Percentiles rank a stretch among this genome's conserved stretches.
phyloP scores from a whole-genome alignment of 192 early-diverging fungal species.

The Coemansia sp. region DNA sequence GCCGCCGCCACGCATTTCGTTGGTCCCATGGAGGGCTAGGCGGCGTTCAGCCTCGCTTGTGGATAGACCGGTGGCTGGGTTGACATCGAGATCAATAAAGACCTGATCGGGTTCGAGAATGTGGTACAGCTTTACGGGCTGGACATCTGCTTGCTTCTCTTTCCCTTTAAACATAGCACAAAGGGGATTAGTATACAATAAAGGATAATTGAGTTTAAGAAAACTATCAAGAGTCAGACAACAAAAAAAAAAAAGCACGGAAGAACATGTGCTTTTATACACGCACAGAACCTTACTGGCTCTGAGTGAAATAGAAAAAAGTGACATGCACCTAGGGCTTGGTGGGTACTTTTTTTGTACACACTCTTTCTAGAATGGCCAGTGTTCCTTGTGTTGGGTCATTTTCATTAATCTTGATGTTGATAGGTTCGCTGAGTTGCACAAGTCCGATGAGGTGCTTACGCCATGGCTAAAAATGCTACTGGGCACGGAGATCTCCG shows the following conservation, averaged over 20 bases:
- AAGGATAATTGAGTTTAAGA: background rate
- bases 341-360: background rate
- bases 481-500: background rate
- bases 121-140: slow-evolving; percentile 40
- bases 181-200: background rate
- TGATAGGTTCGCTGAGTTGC: background rate
- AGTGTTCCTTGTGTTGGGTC: background rate
- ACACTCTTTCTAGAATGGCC: background rate
- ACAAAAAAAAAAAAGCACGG: background rate
- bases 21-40: slow-evolving; percentile 52
- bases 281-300: background rate
- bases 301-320: background rate
- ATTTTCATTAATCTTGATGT: too few relatives aligned
- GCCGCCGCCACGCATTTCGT: slow-evolving; percentile 68
- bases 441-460: background rate
- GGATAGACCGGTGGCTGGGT: slow-evolving; percentile 42
- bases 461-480: background rate
- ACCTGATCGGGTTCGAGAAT: slow-evolving; percentile 32
- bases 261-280: background rate
- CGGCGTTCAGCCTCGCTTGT: slow-evolving; percentile 50
- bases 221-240: background rate
- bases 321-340: background rate
- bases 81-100: slow-evolving; percentile 27
- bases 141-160: slow-evolving; percentile 4
- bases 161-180: slow-evolving; percentile 24